phyloP scores from a whole-genome alignment of 345 rosid genomes.

The Murraya koenigii region DNA sequence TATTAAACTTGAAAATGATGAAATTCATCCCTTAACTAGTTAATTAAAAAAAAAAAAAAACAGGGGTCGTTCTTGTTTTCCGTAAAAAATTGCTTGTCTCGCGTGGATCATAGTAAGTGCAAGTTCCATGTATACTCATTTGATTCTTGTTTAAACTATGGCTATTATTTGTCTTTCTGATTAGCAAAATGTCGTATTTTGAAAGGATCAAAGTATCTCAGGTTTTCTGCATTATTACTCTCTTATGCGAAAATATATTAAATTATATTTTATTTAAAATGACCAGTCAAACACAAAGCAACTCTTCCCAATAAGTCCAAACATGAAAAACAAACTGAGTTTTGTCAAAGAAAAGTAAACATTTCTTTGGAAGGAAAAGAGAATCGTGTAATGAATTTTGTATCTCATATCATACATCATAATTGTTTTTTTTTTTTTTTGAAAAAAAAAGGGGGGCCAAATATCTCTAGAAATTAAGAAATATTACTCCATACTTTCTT shows the following conservation, averaged over 20 bases:
- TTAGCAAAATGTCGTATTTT: neutral
- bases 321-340: no score
- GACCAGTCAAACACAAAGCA: no score
- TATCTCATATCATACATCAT: no score
- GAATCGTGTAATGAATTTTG: no score
- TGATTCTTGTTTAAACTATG: no score
- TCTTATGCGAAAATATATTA: neutral
- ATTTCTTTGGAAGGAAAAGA: no score
- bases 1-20: neutral
- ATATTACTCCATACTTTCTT: neutral
- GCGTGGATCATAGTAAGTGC: no score
- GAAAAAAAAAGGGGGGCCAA: no score
- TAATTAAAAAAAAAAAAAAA: neutral
- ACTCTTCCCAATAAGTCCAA: no score
- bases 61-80: neutral
- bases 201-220: neutral
- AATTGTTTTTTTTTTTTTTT: fast-evolving
- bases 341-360: no score
- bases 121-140: neutral
- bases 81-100: neutral
- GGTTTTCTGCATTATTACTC: neutral
- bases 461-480: no score
- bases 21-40: neutral
- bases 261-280: neutral
- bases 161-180: neutral